Evolutionary conservation across 371 early-diverging fungal species (phyloP), one percentile per base, ranked within the genome.

Genomic region (Lichtheimia ornata): DNA sequence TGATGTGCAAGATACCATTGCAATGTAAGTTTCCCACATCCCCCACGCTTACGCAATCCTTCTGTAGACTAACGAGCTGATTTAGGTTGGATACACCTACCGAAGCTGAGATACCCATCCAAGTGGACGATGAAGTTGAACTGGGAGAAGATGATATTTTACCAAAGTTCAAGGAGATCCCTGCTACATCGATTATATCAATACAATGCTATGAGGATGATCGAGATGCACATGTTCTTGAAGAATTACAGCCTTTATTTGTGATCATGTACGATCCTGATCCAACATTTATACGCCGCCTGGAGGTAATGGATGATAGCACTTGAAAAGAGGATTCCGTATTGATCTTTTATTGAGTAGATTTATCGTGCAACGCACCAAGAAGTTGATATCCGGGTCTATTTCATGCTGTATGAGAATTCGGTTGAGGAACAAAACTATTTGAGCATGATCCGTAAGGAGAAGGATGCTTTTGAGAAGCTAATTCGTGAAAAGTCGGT

Each of bases 351-450:
- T 27, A 2, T 30, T 25, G 4, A 30, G 14, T 14, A 72, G 70
- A 62, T 87, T 0, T 91, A 88, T 67, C 84, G 92, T 50, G 90
- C 93, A 0, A 56, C 72, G 13, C 65, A 88, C 63, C 85, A 89
- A 1, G 63, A 81, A 0, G 40, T 70, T 5, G 64, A 82, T 9
- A 67, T 93, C 5, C 86, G 90, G 43, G 93, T 97, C 6, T 96
- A 95, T 62, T 96, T 97, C 65, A 80, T 97, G 73, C 79, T 95
- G 0, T 97, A 97, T 62, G 91, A 94, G 55, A 90, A 96, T 72
- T 95, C 96, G 4, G 83, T 96, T 0, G 99, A 99, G 75, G 99
- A 99, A 73, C 97, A 98, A 69, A 79, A 83, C 20, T 98, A 95
- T 65, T 70, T 99, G 28, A 89, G 88, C 40, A 65, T 78, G 1